phyloP scores from a whole-genome alignment of 768 basidiomycete genomes.

The Suillus brevipes region DNA sequence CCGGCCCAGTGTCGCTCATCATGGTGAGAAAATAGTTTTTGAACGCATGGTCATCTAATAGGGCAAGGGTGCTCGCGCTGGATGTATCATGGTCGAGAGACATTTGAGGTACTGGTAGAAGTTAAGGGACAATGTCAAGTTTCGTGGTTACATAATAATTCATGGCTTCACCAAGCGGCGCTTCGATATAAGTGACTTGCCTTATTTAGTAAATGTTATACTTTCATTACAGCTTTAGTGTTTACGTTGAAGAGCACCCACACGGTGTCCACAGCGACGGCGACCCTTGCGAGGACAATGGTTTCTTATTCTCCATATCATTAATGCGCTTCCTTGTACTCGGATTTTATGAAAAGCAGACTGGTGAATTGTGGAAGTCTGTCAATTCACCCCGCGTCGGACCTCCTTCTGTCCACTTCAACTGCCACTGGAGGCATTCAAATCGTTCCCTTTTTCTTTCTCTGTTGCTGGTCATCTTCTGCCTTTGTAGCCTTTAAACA shows the following conservation, averaged over 20 bases:
- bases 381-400: background rate
- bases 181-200: no score
- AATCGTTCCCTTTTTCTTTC: constrained; percentile 7
- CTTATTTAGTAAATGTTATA: no score
- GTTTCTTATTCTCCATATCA: constrained; percentile 23
- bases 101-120: background rate
- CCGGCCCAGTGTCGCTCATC: background rate
- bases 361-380: background rate
- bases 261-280: constrained; percentile 8
- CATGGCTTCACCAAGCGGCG: no score
- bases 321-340: background rate
- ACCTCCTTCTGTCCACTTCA: constrained; percentile 2
- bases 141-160: no score
- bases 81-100: background rate
- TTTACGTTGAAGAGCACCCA: background rate
- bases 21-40: background rate
- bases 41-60: background rate
- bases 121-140: background rate
- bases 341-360: background rate
- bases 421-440: background rate
- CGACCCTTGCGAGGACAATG: constrained; percentile 25
- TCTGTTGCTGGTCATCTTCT: constrained; percentile 26
- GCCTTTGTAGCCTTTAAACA: constrained; percentile 4
- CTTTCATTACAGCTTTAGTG: no score
- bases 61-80: background rate